These are phyloP conservation scores for Vanilla planifolia DNA, from an alignment of 106 monocot genomes.

Conservation along the genomic window DNA sequence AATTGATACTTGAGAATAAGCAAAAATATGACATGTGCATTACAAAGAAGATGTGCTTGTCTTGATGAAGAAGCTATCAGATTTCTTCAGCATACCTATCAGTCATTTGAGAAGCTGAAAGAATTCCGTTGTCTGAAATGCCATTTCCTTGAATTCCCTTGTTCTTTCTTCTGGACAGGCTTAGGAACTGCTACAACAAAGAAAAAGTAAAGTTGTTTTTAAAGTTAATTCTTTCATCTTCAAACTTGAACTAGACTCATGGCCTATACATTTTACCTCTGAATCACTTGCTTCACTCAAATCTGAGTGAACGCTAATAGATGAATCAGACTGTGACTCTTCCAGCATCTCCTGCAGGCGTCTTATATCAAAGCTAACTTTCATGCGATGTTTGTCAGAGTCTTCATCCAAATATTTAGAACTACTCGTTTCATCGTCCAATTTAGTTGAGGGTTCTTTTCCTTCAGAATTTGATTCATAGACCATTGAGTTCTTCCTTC, in stretches of 20 bases:
- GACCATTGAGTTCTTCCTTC: conserved; percentile 18
- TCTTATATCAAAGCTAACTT: conserved; percentile 52
- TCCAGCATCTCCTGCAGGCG: conserved; percentile 89
- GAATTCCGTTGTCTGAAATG: conserved; percentile 23
- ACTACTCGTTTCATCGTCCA: conserved; percentile 16
- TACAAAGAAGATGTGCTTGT: neutral
- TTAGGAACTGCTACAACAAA: conserved; percentile 13
- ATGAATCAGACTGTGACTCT: conserved; percentile 78
- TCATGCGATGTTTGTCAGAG: conserved; percentile 25
- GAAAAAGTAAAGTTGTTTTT: no score
- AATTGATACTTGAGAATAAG: conserved; percentile 14
- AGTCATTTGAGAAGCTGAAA: conserved; percentile 22
- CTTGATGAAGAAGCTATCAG: no score
- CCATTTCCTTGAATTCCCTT: conserved; percentile 21
- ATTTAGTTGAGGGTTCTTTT: conserved; percentile 9
- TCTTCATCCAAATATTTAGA: conserved; percentile 21
- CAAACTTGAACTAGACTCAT: neutral
- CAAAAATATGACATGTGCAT: neutral
- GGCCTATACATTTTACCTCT: conserved; percentile 48
- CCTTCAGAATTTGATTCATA: conserved; percentile 14
- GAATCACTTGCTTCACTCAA: conserved; percentile 50
- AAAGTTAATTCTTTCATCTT: neutral
- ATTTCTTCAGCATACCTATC: conserved; percentile 32
- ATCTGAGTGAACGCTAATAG: conserved; percentile 49
- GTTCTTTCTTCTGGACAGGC: conserved; percentile 28